phyloP scores from a whole-genome alignment of 2,329 filamentous ascomycete species.

The Dryadomyces quercivorus region DNA sequence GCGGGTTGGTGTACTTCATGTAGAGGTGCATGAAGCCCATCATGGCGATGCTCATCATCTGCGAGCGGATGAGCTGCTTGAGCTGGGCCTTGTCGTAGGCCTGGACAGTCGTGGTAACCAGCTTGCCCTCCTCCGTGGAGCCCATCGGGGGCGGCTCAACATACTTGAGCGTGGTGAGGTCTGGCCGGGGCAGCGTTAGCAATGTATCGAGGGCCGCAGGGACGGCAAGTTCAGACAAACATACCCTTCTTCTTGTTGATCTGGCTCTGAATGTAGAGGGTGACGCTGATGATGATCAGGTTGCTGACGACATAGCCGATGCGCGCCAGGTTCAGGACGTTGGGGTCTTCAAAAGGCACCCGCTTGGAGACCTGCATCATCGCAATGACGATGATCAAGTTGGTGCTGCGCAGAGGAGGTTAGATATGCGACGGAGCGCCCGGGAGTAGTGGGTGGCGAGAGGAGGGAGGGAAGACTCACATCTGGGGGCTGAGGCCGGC shows the following conservation, averaged over 20 bases:
- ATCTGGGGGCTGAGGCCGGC: conserved; percentile 50
- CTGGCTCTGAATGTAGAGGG: conserved; percentile 70
- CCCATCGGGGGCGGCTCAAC: conserved; percentile 93
- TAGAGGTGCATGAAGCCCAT: conserved; percentile 98
- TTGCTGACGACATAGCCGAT: conserved; percentile 49
- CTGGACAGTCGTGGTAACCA: conserved; percentile 91
- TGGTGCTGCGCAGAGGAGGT: conserved; percentile 47
- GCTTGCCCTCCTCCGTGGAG: conserved; percentile 85
- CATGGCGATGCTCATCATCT: conserved; percentile 95
- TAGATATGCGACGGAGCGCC: not conserved
- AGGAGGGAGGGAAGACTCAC: conserved; percentile 28
- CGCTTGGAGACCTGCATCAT: conserved; percentile 99
- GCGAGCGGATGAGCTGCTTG: conserved; percentile 71
- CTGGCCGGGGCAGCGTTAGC: conserved; percentile 33
- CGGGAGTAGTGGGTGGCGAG: not conserved
- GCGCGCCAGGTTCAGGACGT: conserved; percentile 43
- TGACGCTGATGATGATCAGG: conserved; percentile 71
- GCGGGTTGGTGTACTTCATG: conserved; percentile 99
- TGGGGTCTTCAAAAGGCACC: conserved; percentile 80
- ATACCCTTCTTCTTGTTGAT: conserved; percentile 96
- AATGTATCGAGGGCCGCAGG: no score
- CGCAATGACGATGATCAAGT: conserved; percentile 86
- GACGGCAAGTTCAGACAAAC: no score
- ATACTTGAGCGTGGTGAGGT: conserved; percentile 96
- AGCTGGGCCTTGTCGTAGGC: conserved; percentile 88